Evolutionary conservation across 1,284 basidiomycete species (phyloP), one percentile per base, ranked within the genome.

Genomic region (Blastosporella zonata): DNA sequence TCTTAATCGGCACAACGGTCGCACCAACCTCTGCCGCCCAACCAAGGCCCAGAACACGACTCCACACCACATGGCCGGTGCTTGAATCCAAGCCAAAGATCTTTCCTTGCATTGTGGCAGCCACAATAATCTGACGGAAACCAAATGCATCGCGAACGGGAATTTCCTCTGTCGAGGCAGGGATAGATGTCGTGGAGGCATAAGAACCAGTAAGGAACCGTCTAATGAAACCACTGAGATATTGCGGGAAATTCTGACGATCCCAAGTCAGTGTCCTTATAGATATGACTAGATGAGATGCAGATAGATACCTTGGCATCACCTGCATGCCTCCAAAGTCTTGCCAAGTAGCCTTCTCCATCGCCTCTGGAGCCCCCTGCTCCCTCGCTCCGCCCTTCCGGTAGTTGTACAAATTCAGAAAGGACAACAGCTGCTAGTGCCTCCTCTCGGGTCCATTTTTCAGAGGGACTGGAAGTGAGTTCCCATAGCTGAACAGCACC

Each of bases 361-460:
- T 71, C 72, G 65, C 59, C 70, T 72, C 50, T 67, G 60, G 53
- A 64, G 55, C 27, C 69, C 61, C 38, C 69, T 66, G 3, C 60
- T 42, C 43, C 72, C 62, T 27, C 71, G 7, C 70, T 42, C 70
- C 65, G 47, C 67, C 48, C 70, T 66, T 92, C 89, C 0, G 91
- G 90, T 6, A 96, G 74, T 58, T 93, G 88, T 33, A 96, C 78
- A 50, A 93, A 81, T 48, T 83, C 78, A 2, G 84, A 82, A 0
- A 76, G 74, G 15, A 76, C 71, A 41, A 91, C 75, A 18, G 82
- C 74, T 0, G 90, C 73, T 9, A 97, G 73, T 0, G 82, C 78
- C 62, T 98, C 95, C 62, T 97, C 93, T 34, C 92, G 75, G 0
- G 78, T 79, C 93, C 93, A 97, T 44, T 79, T 43, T 38, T 50